These are phyloP conservation scores for Pulveroboletus sp. DNA, from an alignment of 768 basidiomycete species.

Conservation along the genomic window DNA sequence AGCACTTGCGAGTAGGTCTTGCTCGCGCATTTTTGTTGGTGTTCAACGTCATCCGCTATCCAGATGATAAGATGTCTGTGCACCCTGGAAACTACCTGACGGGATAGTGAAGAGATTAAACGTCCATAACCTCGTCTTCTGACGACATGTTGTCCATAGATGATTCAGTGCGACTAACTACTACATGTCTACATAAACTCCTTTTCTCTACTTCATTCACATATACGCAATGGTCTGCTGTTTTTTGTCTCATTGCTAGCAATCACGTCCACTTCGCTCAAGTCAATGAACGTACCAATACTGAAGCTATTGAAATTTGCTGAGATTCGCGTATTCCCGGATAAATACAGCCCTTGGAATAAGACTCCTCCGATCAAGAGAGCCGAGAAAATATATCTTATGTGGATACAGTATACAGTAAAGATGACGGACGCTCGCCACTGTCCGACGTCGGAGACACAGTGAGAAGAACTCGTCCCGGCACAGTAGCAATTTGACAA, in stretches of 20 bases:
- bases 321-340: too few species aligned
- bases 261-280: too few species aligned
- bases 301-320: background rate
- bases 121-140: too few species aligned
- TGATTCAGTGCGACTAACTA: background rate
- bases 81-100: constrained; percentile 18
- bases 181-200: too few species aligned
- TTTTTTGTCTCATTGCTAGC: background rate
- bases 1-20: constrained; percentile 7
- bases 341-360: background rate
- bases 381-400: background rate
- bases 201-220: too few species aligned
- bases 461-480: background rate
- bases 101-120: constrained; percentile 10
- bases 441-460: background rate
- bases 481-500: background rate
- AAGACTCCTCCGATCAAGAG: background rate
- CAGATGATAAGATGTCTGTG: constrained; percentile 10
- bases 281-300: background rate
- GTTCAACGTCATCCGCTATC: background rate
- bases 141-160: too few species aligned
- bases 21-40: background rate
- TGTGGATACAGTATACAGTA: constrained; percentile 5
- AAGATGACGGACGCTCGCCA: background rate
- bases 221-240: too few species aligned